These are phyloP conservation scores for Debaryomycetaceae sp. DNA, from an alignment of 1,139 yeast species.

Conservation along the genomic window DNA sequence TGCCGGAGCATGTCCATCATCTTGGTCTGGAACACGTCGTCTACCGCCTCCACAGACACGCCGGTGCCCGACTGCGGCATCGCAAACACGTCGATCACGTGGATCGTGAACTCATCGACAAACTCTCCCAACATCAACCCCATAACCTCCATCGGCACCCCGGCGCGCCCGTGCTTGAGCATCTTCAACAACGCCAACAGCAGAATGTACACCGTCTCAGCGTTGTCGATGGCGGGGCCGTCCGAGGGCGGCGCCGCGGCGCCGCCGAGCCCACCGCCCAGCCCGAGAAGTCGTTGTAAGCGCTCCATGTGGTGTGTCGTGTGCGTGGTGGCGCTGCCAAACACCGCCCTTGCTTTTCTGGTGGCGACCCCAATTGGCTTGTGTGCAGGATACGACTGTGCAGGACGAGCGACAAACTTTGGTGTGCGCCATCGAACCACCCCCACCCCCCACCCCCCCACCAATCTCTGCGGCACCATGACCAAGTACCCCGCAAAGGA, in stretches of 20 bases:
- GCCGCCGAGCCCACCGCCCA: constrained; percentile 56
- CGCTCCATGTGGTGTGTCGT: constrained; percentile 52
- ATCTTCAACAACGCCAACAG: constrained; percentile 91
- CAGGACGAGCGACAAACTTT: no score
- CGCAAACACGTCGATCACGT: constrained; percentile 96
- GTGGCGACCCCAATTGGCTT: no score
- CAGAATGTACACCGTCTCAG: constrained; percentile 94
- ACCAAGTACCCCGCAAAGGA: constrained; percentile 77
- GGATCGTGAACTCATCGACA: constrained; percentile 95
- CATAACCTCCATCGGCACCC: constrained; percentile 99
- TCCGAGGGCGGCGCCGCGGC: constrained; percentile 53
- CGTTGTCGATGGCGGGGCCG: constrained; percentile 84
- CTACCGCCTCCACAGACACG: constrained; percentile 98
- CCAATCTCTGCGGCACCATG: no score
- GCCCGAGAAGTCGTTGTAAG: constrained; percentile 67
- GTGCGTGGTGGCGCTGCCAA: no score
- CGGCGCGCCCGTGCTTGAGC: constrained; percentile 98
- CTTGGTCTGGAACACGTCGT: constrained; percentile 95
- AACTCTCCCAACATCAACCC: constrained; percentile 98
- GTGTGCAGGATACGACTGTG: no score
- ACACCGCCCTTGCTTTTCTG: no score
- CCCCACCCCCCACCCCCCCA: no score
- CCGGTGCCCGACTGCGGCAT: constrained; percentile 99
- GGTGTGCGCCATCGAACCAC: no score
- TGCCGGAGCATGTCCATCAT: constrained; percentile 99